A percentile compares a stretch with the other conserved stretches of the same genome.
phyloP scores from a whole-genome alignment of 345 rosid species.

The Corymbia maculata region DNA sequence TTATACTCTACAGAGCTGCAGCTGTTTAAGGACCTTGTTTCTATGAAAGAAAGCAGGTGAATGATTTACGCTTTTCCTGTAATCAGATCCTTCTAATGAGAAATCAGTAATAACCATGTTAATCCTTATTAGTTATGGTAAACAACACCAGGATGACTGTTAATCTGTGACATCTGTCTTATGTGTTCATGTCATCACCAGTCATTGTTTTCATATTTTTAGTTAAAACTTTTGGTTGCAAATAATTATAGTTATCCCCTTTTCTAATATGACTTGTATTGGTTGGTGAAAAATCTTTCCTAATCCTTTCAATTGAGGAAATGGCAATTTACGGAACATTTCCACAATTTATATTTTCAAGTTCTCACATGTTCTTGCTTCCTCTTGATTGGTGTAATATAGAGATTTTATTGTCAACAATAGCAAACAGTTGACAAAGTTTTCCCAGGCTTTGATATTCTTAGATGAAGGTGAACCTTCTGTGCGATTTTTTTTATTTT shows the following conservation, averaged over 20 bases:
- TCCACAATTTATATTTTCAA: neutral
- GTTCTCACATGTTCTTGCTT: neutral
- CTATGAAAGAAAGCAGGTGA: conserved; percentile 65
- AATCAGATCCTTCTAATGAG: neutral
- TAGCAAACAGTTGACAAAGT: neutral
- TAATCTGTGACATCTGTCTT: neutral
- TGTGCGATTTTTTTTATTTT: neutral
- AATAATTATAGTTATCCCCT: neutral
- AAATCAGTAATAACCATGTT: neutral
- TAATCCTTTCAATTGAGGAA: neutral
- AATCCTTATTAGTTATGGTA: neutral
- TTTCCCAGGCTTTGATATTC: neutral
- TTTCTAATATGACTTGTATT: neutral
- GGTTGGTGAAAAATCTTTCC: neutral
- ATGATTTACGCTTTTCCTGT: neutral
- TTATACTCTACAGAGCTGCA: conserved; percentile 87
- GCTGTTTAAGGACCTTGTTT: conserved; percentile 62
- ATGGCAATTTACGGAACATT: neutral
- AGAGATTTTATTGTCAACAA: neutral
- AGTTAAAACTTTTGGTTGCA: neutral
- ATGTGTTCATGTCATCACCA: neutral
- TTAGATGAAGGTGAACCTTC: neutral
- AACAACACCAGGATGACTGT: neutral
- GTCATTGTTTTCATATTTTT: neutral
- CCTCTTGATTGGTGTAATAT: neutral